phyloP scores from a whole-genome alignment of 176 grass and related monocot species.

The Avena insularis region DNA sequence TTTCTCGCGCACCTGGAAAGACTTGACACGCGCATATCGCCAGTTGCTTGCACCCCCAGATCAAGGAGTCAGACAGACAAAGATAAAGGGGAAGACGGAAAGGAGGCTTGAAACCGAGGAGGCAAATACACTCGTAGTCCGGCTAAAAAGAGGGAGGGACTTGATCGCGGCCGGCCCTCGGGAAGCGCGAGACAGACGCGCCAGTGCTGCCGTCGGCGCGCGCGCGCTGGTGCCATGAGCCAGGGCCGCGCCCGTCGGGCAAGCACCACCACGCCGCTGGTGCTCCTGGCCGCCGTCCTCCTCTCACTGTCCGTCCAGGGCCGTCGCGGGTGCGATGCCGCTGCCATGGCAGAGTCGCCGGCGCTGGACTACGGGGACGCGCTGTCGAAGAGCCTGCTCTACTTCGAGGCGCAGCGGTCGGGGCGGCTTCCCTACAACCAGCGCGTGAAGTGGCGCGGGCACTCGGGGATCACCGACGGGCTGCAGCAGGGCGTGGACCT shows the following conservation, averaged over 20 bases:
- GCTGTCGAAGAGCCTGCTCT: constrained; percentile 82
- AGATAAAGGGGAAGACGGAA: constrained; percentile 9
- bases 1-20: constrained; percentile 43
- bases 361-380: constrained; percentile 68
- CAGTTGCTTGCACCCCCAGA: constrained; percentile 12
- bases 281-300: neutral
- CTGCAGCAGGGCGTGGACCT: constrained; percentile 94
- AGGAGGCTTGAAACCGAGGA: neutral
- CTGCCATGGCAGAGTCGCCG: neutral
- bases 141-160: neutral
- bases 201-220: neutral
- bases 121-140: neutral
- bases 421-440: constrained; percentile 83
- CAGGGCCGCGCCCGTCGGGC: constrained; percentile 30
- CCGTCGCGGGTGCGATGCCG: neutral
- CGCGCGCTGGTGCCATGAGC: constrained; percentile 51
- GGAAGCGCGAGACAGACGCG: neutral
- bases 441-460: constrained; percentile 81
- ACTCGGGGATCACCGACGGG: constrained; percentile 92
- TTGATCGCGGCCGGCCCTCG: neutral
- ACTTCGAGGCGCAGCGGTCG: constrained; percentile 96
- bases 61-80: neutral
- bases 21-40: neutral
- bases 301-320: too few relatives aligned
- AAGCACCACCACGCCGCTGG: too few relatives aligned